phyloP scores from a whole-genome alignment of 2,329 filamentous ascomycete genomes.

The Sphaerulina musiva region DNA sequence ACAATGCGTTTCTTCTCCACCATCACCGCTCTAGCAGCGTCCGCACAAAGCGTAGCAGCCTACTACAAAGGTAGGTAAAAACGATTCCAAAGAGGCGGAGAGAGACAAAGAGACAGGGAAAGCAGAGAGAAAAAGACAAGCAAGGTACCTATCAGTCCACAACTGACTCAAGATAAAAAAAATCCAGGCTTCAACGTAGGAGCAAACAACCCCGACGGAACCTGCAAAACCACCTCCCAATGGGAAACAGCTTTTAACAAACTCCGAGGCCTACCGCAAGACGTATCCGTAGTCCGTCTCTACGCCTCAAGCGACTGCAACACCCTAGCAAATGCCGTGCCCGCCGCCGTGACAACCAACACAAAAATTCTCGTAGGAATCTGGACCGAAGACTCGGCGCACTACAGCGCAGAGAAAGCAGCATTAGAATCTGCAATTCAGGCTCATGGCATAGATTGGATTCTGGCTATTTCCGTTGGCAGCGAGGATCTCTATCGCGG shows the following conservation, averaged over 20 bases:
- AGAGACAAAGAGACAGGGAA: too few species aligned
- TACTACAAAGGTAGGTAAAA: constrained; percentile 31
- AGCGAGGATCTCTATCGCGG: constrained; percentile 61
- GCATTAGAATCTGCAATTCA: constrained; percentile 54
- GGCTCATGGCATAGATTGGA: constrained; percentile 50
- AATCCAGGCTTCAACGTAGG: constrained; percentile 38
- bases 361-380: constrained; percentile 59
- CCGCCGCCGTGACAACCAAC: constrained; percentile 55
- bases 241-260: constrained; percentile 35
- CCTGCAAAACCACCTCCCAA: constrained; percentile 36
- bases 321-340: constrained; percentile 44
- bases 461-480: constrained; percentile 60
- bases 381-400: constrained; percentile 48
- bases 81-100: background rate
- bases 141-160: too few species aligned
- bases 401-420: constrained; percentile 54
- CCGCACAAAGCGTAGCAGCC: constrained; percentile 31
- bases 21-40: constrained; percentile 31
- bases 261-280: constrained; percentile 43
- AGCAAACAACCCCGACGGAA: constrained; percentile 36
- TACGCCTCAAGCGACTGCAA: constrained; percentile 58
- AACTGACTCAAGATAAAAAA: too few species aligned
- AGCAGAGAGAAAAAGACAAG: too few species aligned
- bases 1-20: constrained; percentile 28
- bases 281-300: constrained; percentile 55